Evolutionary conservation across 1,284 basidiomycete species (phyloP).

Genomic region (Cryptococcus hybrid): DNA sequence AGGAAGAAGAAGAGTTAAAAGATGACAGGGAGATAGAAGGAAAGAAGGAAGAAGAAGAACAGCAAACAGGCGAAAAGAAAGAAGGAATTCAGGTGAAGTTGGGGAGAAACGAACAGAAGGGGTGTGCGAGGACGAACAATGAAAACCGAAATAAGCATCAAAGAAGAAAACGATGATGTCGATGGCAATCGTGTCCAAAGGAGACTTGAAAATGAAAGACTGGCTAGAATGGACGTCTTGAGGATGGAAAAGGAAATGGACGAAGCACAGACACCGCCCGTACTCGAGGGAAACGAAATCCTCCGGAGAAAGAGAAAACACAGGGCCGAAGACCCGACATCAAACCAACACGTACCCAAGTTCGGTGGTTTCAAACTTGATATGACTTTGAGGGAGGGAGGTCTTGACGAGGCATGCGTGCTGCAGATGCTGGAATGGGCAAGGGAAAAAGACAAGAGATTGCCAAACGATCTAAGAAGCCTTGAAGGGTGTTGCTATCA

Average conservation of each 20-base stretch:
- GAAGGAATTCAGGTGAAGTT: background rate
- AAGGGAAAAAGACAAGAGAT: background rate
- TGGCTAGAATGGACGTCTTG: too few relatives aligned
- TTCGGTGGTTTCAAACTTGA: slow-evolving; percentile 15
- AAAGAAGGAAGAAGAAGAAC: background rate
- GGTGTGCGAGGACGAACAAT: background rate
- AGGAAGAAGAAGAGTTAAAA: background rate
- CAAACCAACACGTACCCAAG: background rate
- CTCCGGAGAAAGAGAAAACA: background rate
- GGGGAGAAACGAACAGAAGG: background rate
- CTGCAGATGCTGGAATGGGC: slow-evolving; percentile 4
- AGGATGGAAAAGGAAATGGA: too few relatives aligned
- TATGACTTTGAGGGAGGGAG: slow-evolving; percentile 7
- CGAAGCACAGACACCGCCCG: too few relatives aligned
- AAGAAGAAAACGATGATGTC: too few relatives aligned
- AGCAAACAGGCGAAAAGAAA: background rate
- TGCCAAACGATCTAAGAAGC: background rate
- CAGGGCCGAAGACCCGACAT: background rate
- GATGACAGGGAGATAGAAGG: background rate
- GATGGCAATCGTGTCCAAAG: too few relatives aligned
- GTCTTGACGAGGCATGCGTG: slow-evolving; percentile 7
- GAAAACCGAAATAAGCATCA: background rate
- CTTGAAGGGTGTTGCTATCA: background rate
- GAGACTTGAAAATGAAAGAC: too few relatives aligned
- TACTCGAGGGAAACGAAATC: too few relatives aligned